Evolutionary conservation across 2,329 filamentous ascomycete species (phyloP), one percentile per base, ranked within the genome.

Genomic region (Incumbomyces delicatus): DNA sequence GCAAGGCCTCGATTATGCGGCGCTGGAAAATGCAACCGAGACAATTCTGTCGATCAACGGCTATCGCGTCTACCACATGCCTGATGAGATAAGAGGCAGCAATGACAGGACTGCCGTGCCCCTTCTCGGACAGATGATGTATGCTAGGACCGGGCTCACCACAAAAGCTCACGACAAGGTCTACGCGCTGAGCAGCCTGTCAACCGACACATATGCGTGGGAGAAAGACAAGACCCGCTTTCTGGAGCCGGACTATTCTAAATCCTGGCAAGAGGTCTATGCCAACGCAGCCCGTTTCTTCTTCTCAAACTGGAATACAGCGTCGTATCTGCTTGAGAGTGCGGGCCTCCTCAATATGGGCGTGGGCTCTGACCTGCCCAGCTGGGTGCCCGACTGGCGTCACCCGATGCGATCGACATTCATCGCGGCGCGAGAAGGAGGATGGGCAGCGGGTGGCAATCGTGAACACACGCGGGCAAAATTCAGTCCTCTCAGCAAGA

Each of bases 111-210:
- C 5, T 27, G 22, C 22, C 22, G 22, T 27, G 8, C 4, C 22
- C 22, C 22, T 27, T 8, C 8, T 27, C 5, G 22, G 8, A 4
- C 22, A 5, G 22, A 4, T 40, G 16, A 20, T 40, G 6, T 29
- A 40, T 8, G 37, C 37, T n/a, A 40, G 37, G 17, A 4, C 37
- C n/a, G 22, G 37, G n/a, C 37, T 20, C 17, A 13, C 37, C 37
- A 40, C 37, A 17, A 40, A 40, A 20, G n/a, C 37, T 22, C 37
- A 40, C 13, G 37, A 40, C 37, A 40, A 40, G 18, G 37, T 40
- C 13, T 40, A 40, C 18, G 37, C 37, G 13, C 16, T 40, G n/a
- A 40, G 5, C 22, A 8, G 17, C 5, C 6, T 40, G 37, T 5
- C 37, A 4, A 16, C 37, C 18, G 37, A 40, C 33, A 40, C n/a